A percentile compares a stretch with the other conserved stretches of the same genome.
These are phyloP conservation scores for Volvox reticuliferus DNA, from an alignment of 139 green algal genomes.

Conservation along the genomic window DNA sequence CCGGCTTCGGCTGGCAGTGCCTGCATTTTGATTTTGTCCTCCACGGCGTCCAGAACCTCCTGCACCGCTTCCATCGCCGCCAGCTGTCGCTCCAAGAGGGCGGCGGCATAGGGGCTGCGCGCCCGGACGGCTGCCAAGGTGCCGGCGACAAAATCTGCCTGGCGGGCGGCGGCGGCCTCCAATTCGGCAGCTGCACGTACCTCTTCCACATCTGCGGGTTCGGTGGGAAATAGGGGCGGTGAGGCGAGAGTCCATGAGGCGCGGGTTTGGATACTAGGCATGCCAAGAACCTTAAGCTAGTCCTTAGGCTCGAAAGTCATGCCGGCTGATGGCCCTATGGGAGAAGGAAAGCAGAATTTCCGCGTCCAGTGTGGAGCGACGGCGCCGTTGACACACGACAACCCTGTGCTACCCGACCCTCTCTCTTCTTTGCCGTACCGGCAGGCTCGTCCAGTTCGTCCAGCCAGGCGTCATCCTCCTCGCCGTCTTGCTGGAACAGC, in stretches of 20 bases:
- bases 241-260: too few relatives aligned
- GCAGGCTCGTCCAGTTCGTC: conserved; percentile 28
- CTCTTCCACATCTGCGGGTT: neutral
- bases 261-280: too few relatives aligned
- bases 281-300: too few relatives aligned
- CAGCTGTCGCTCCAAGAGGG: neutral
- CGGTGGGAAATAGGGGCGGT: too few relatives aligned
- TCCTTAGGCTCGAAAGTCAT: too few relatives aligned
- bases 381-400: too few relatives aligned
- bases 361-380: too few relatives aligned
- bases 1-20: neutral
- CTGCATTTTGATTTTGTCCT: neutral
- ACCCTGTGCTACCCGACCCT: too few relatives aligned
- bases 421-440: neutral
- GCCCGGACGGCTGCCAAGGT: neutral
- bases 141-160: neutral
- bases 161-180: neutral
- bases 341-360: too few relatives aligned
- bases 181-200: neutral
- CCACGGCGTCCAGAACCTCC: neutral
- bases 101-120: neutral
- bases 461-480: conserved; percentile 29
- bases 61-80: neutral
- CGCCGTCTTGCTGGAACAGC: conserved; percentile 29
- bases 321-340: too few relatives aligned